Percentiles rank a stretch among this genome's conserved stretches.
These are phyloP conservation scores for Hirschioporus abietinus DNA, from an alignment of 768 basidiomycete species.

Conservation along the genomic window DNA sequence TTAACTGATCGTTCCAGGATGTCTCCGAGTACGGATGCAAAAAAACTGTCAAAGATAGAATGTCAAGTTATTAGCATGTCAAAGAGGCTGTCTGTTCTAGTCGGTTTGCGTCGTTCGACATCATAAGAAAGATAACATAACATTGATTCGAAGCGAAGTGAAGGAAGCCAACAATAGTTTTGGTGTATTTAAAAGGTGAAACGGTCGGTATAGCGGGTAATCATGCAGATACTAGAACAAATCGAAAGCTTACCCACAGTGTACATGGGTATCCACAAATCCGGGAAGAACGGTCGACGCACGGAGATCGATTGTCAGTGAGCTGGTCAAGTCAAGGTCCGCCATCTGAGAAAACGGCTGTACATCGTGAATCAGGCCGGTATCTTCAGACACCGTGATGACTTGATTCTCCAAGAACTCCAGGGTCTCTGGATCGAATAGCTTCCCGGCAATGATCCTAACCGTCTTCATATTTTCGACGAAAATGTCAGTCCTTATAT, in stretches of 20 bases:
- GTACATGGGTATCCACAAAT: conserved; percentile 54
- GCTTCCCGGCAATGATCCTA: conserved; percentile 36
- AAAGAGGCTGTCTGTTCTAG: neutral
- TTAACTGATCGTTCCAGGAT: conserved; percentile 58
- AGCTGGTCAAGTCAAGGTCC: conserved; percentile 13
- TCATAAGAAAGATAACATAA: too few species aligned
- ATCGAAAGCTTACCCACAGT: conserved; percentile 30
- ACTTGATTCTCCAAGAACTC: conserved; percentile 38
- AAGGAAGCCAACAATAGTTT: neutral
- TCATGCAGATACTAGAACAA: neutral
- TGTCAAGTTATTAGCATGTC: neutral
- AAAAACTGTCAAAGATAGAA: conserved; percentile 37
- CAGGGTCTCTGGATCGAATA: conserved; percentile 45
- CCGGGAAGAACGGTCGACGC: conserved; percentile 48
- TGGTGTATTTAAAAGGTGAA: neutral
- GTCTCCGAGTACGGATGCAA: conserved; percentile 56
- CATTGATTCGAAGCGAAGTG: too few species aligned
- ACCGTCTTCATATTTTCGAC: conserved; percentile 2
- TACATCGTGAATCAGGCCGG: conserved; percentile 47
- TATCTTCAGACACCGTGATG: conserved; percentile 40
- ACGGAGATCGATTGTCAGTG: conserved; percentile 39
- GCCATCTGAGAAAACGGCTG: conserved; percentile 13
- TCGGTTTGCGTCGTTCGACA: neutral
- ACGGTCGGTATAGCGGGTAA: conserved; percentile 4
- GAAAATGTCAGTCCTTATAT: neutral